Conservation (phyloP, 371 early-diverging fungal species). For the Mortierella sp. region DNA sequence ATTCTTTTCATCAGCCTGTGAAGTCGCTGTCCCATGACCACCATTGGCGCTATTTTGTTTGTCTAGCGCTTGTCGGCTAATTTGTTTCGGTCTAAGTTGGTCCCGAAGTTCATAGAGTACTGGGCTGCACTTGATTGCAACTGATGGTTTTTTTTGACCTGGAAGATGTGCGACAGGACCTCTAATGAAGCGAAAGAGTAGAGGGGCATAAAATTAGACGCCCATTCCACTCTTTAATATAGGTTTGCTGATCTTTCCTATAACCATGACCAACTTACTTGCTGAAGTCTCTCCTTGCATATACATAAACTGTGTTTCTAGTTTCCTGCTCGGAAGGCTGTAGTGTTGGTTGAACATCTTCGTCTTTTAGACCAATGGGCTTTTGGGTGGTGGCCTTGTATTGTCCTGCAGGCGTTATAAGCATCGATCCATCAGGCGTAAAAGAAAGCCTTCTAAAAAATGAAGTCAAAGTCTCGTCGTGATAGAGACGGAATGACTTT, state of each 20-base stretch:
- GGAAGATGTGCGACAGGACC: constrained; percentile 79
- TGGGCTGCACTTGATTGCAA: constrained; percentile 84
- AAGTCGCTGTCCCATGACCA: not conserved
- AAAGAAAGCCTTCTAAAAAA: constrained; percentile 93
- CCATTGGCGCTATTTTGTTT: not conserved
- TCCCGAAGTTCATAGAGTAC: constrained; percentile 62
- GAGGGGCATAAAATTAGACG: not conserved
- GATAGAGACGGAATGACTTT: constrained; percentile 72
- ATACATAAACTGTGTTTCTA: constrained; percentile 62
- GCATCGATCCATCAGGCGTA: constrained; percentile 91
- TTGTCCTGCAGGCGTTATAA: constrained; percentile 89
- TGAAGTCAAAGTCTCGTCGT: constrained; percentile 90
- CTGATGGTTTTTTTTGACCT: constrained; percentile 82
- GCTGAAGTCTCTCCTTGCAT: constrained; percentile 59
- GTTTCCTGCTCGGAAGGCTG: constrained; percentile 33
- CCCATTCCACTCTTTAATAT: not conserved
- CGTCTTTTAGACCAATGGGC: constrained; percentile 19
- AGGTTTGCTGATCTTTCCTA: not conserved
- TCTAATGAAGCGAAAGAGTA: constrained; percentile 44
- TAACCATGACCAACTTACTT: constrained; percentile 38
- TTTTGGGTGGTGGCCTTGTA: constrained; percentile 45
- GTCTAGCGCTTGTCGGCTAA: not conserved
- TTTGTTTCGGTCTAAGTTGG: constrained; percentile 17
- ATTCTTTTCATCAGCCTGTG: constrained; percentile 12
- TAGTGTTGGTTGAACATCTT: constrained; percentile 9